These are phyloP conservation scores for Populus simonii DNA, from an alignment of 345 rosid species.

Conservation along the genomic window DNA sequence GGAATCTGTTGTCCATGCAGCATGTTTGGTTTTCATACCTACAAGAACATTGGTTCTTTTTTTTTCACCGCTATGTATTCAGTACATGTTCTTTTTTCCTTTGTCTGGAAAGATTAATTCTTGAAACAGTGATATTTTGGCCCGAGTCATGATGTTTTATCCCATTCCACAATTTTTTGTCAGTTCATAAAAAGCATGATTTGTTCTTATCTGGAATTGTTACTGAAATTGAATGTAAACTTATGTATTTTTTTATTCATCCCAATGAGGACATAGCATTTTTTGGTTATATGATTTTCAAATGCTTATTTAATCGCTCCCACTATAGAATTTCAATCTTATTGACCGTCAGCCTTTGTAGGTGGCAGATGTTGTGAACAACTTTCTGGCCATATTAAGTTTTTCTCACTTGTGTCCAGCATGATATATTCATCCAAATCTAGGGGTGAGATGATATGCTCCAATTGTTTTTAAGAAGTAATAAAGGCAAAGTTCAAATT, in stretches of 20 bases:
- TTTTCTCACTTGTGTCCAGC: slow-evolving; percentile 39
- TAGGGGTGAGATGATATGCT: slow-evolving; percentile 25
- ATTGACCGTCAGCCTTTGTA: slow-evolving; percentile 11
- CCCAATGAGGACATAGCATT: neutral
- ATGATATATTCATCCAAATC: slow-evolving; percentile 33
- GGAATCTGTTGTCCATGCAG: neutral
- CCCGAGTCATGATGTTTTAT: neutral
- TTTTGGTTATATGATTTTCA: neutral
- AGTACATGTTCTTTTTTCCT: neutral
- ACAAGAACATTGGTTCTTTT: neutral
- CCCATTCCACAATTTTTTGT: neutral
- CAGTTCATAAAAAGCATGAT: neutral
- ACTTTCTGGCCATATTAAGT: slow-evolving; percentile 34
- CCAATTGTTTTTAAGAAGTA: neutral
- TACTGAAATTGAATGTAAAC: neutral
- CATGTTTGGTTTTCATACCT: neutral
- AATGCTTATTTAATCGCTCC: neutral
- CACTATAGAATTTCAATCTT: neutral
- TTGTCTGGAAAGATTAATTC: neutral
- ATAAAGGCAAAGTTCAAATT: neutral
- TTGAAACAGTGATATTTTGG: neutral
- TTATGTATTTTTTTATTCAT: neutral
- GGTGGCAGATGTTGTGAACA: slow-evolving; percentile 25
- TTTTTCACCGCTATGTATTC: neutral
- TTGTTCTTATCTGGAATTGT: neutral